Base-by-base conservation (phyloP, 805 yeast species). In the Cyberlindnera bimundalis region DNA sequence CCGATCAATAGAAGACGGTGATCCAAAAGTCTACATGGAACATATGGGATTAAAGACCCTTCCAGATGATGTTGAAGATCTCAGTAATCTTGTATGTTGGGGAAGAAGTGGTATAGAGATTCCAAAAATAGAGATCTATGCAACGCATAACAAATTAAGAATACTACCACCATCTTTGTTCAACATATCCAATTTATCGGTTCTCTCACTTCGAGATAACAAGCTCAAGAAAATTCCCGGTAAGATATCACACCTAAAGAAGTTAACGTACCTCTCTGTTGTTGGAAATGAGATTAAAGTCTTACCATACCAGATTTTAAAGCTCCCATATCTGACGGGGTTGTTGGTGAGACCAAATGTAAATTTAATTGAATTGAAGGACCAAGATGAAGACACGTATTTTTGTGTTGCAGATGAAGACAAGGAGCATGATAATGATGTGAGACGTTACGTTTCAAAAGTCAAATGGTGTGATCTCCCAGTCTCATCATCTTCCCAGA, bases 311-410 rank as follows among this genome's bases (percentile, higher is more conserved):
- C 75, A 75, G 44, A 70, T 79, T 6, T 56, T 79, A n/a, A 60
- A 68, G 5, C 58, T 79, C 12, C 60, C 67, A 1, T 52, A 61
- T 3, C 53, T 79, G 24, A 58, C 61, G 15, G 67, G 68, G 2
- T 59, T 79, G n/a, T 61, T 74, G 12, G 72, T 81, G 0, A 72
- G 82, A 23, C 84, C 84, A 1, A 79, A 79, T 47, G 74, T 76
- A 7, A 63, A 48, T 18, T 18, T 57, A 8, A 42, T 53, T 9
- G 61, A 57, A 32, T 33, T 56, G 15, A 43, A 37, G 11, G 51
- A 51, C 26, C 51, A 48, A 25, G 52, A 48, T 14, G 39, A 43
- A 6, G 7, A 18, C 2, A 16, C 46, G 0, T 47, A 42, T 35
- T 42, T 18, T 33, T 65, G 47, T 45, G 61, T 53, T 48, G 55